Evolutionary conservation across 192 early-diverging fungal species (phyloP), one percentile per base, ranked within the genome.

Genomic region (Irineochytrium annulatum): DNA sequence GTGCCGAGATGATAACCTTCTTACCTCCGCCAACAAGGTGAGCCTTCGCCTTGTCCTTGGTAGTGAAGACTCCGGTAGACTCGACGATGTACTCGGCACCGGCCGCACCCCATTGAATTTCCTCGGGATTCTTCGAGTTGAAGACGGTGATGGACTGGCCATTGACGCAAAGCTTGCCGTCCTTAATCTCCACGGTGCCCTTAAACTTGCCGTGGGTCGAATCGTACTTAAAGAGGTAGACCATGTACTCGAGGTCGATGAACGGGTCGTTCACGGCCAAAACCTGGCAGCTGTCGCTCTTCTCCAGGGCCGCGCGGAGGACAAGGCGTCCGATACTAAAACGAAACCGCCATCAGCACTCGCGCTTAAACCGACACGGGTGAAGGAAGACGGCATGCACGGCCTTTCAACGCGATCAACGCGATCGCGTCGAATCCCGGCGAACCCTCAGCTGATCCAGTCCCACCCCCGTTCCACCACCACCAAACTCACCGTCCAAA

Each of bases 1-100:
- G 96, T 30, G 96, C 96, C 61, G 91, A 91, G 80, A 99, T 96
- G 72, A 99, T 84, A 71, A 99, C 95, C 87, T 96, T 95, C 88
- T 97, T 96, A 78, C 91, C 92, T 52, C 92, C 94, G 60, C 91
- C 96, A 63, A 84, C 76, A 59, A 99, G 72, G 74, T 99, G 96
- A 57, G 78, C 77, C 2, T 65, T 71, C 35, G 91, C 92, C 80
- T 90, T 89, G 1, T 93, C 94, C 44, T 76, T 81, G 60, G 90
- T 89, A 76, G 94, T 96, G 82, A 99, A 99, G 59, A 96, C 90
- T 81, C 94, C 93, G 61, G 96, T 99, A 29, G 96, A 99, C 79
- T 99, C 96, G 77, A 99, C 87, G 59, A 99, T 84, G 81, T 97
- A 96, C 43, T 86, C 84, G 46, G 89, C 96, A 44, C 88, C 86